Evolutionary conservation across 2,329 filamentous ascomycete species (phyloP).

Genomic region (Lachnellula hyalina): DNA sequence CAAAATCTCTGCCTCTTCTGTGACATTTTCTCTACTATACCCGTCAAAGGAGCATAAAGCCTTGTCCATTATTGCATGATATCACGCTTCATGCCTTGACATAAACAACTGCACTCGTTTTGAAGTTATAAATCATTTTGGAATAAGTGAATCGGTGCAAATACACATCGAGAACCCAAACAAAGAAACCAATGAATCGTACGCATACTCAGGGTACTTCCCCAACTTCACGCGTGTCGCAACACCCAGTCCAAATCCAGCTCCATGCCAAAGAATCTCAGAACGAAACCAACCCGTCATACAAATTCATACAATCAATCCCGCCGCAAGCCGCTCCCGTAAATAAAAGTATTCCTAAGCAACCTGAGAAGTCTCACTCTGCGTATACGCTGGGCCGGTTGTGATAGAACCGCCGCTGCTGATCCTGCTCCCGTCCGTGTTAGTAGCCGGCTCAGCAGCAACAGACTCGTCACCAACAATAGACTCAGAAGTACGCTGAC

Average conservation of each 20-base stretch:
- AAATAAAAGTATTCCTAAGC: neutral
- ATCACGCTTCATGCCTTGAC: too few species aligned
- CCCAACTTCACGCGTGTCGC: too few species aligned
- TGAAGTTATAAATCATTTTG: too few species aligned
- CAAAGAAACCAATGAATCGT: too few species aligned
- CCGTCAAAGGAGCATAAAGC: too few species aligned
- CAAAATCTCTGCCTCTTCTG: too few species aligned
- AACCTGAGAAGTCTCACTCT: neutral
- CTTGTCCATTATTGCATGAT: too few species aligned
- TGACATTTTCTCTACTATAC: too few species aligned
- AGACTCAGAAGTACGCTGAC: constrained; percentile 9
- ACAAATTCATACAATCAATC: neutral
- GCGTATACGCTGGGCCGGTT: constrained; percentile 9
- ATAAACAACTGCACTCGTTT: too few species aligned
- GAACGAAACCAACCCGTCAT: neutral
- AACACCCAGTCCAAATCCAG: neutral
- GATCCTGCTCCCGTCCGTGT: constrained; percentile 16
- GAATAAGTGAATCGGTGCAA: too few species aligned
- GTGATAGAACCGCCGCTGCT: constrained; percentile 22
- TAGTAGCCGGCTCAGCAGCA: constrained; percentile 2
- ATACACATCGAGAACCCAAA: too few species aligned
- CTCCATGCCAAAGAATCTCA: neutral
- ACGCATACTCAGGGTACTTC: too few species aligned
- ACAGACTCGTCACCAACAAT: constrained; percentile 15
- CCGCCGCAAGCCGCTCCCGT: neutral